phyloP scores from a whole-genome alignment of 192 early-diverging fungal genomes.

The Dissophora ornata region DNA sequence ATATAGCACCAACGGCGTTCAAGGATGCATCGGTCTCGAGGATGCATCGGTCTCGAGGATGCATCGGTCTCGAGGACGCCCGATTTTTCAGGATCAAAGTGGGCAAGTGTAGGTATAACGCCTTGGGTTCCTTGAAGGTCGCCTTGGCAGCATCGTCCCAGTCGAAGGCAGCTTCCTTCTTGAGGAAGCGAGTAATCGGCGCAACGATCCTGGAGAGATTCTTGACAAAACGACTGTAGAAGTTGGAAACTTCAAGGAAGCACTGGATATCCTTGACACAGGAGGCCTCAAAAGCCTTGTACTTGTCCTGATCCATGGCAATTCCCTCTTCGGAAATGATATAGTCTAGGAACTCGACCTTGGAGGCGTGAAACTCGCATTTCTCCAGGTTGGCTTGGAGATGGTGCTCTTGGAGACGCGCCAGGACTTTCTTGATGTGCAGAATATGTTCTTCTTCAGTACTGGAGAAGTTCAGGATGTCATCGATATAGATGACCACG shows the following conservation, averaged over 20 bases:
- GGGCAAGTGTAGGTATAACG: background rate
- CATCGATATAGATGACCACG: conserved; percentile 56
- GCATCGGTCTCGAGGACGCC: conserved; percentile 24
- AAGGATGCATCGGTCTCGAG: conserved; percentile 24
- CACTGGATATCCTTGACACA: background rate
- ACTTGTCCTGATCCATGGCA: background rate
- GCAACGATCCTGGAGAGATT: conserved; percentile 18
- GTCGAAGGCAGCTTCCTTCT: conserved; percentile 29
- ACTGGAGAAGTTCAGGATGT: conserved; percentile 50
- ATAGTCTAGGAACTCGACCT: conserved; percentile 2
- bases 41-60: conserved; percentile 23
- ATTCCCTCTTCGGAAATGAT: background rate
- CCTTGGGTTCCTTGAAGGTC: conserved; percentile 13
- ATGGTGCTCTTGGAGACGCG: background rate
- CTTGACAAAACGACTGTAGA: conserved; percentile 46
- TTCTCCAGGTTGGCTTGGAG: conserved; percentile 1
- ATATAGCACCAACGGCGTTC: conserved; percentile 8
- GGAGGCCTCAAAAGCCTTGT: background rate
- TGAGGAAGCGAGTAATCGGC: conserved; percentile 21
- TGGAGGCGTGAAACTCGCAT: background rate
- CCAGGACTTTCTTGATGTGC: background rate
- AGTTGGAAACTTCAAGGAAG: conserved; percentile 52
- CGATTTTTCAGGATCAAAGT: conserved; percentile 1
- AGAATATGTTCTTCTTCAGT: background rate
- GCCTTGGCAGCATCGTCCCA: conserved; percentile 10